phyloP scores from a whole-genome alignment of 2,329 filamentous ascomycete genomes.

The Pleomassaria siparia region DNA sequence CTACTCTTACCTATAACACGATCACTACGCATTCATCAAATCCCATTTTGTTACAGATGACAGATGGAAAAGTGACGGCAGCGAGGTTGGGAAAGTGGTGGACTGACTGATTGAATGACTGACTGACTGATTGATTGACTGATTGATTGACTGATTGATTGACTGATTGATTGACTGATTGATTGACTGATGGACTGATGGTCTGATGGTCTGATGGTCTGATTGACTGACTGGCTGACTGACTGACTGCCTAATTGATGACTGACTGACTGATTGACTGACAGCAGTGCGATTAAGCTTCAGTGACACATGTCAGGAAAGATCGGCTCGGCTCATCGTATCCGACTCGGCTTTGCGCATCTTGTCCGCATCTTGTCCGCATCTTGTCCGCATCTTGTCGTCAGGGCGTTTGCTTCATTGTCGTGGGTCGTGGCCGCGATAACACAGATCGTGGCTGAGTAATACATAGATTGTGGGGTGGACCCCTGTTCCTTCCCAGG shows the following conservation, averaged over 20 bases:
- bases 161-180: too few relatives aligned
- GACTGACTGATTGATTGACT: too few relatives aligned
- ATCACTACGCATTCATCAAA: not conserved
- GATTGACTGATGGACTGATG: too few relatives aligned
- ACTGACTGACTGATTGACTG: too few relatives aligned
- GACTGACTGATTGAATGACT: too few relatives aligned
- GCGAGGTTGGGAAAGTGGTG: not conserved
- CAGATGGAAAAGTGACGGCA: not conserved
- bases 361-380: too few relatives aligned
- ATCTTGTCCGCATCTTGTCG: not conserved
- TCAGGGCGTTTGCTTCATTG: not conserved
- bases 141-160: too few relatives aligned
- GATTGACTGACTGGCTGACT: too few relatives aligned
- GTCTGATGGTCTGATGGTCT: too few relatives aligned
- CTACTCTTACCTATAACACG: constrained; percentile 4
- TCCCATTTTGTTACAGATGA: not conserved
- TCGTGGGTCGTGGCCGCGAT: not conserved
- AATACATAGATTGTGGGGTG: too few relatives aligned
- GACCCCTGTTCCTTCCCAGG: not conserved
- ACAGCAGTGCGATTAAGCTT: constrained; percentile 1
- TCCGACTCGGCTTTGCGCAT: not conserved
- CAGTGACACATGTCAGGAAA: not conserved
- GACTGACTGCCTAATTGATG: too few relatives aligned
- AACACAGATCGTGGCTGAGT: not conserved
- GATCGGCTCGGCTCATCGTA: constrained; percentile 1